phyloP scores from a whole-genome alignment of 179 eudicot species.

The Nepenthes alata region DNA sequence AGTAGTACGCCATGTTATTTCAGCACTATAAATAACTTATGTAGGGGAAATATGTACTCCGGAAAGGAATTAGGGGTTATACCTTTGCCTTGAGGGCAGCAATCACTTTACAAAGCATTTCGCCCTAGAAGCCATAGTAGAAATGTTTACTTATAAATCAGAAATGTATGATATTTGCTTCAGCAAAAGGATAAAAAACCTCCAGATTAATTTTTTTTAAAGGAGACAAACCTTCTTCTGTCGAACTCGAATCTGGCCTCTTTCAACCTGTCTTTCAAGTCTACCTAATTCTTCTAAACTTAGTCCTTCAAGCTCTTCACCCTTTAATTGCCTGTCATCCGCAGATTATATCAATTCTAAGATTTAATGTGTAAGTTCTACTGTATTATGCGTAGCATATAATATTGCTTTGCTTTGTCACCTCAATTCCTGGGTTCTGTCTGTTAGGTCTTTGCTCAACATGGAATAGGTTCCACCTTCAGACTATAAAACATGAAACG shows the following conservation, averaged over 20 bases:
- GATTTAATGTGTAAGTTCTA: too few species aligned
- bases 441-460: neutral
- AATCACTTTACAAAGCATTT: slow-evolving; percentile 25
- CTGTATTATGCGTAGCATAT: too few species aligned
- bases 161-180: neutral
- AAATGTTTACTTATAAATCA: neutral
- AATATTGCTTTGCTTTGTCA: neutral
- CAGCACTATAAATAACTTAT: neutral
- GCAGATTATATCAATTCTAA: too few species aligned
- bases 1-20: neutral
- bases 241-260: slow-evolving; percentile 26
- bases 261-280: slow-evolving; percentile 40
- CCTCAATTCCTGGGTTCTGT: neutral
- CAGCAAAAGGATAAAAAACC: neutral
- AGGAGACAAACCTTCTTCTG: slow-evolving; percentile 35
- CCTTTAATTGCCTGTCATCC: slow-evolving; percentile 31
- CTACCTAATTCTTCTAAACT: slow-evolving; percentile 28
- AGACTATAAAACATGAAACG: neutral
- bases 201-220: too few species aligned
- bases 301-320: slow-evolving; percentile 47
- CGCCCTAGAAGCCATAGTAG: slow-evolving; percentile 21
- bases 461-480: neutral
- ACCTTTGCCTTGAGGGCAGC: slow-evolving; percentile 38
- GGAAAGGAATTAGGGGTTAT: slow-evolving; percentile 1
- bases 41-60: too few species aligned